phyloP scores from a whole-genome alignment of 192 early-diverging fungal genomes.

The Blastocladiella britannica region DNA sequence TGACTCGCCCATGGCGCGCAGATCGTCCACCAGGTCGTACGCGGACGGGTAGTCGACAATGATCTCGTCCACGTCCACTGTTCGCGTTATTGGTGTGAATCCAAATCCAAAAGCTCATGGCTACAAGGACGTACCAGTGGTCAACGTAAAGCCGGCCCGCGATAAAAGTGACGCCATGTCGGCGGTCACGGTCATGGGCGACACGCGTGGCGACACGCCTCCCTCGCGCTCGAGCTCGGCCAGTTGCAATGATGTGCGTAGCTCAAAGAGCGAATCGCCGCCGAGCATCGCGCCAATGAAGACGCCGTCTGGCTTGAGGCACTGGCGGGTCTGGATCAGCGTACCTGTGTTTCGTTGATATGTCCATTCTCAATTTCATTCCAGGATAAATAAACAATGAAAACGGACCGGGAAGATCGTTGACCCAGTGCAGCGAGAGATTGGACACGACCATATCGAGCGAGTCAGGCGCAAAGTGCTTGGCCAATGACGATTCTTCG shows the following conservation, averaged over 20 bases:
- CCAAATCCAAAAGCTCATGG: neutral
- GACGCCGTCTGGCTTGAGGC: conserved; percentile 75
- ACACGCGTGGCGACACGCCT: conserved; percentile 71
- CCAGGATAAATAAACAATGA: neutral
- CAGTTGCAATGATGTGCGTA: conserved; percentile 68
- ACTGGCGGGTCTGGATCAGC: conserved; percentile 59
- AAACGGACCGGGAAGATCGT: conserved; percentile 62
- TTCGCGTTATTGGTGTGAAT: neutral
- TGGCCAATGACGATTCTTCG: conserved; percentile 34
- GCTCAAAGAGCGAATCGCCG: conserved; percentile 87
- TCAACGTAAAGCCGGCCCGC: conserved; percentile 68
- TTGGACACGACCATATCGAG: conserved; percentile 74
- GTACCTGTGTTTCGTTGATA: conserved; percentile 16
- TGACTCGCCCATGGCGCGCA: conserved; percentile 81
- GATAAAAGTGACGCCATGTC: conserved; percentile 61
- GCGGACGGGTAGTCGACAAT: conserved; percentile 75
- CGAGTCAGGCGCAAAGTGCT: conserved; percentile 61
- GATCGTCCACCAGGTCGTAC: conserved; percentile 73
- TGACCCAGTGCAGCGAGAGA: conserved; percentile 84
- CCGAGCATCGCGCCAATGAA: conserved; percentile 89
- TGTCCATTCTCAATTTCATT: neutral
- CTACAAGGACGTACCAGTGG: conserved; percentile 26
- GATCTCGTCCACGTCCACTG: conserved; percentile 78
- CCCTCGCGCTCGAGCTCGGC: conserved; percentile 79
- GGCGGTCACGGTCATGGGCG: conserved; percentile 63